Evolutionary conservation across 805 yeast genomes (phyloP).

Genomic region (Saturnispora mendoncae): DNA sequence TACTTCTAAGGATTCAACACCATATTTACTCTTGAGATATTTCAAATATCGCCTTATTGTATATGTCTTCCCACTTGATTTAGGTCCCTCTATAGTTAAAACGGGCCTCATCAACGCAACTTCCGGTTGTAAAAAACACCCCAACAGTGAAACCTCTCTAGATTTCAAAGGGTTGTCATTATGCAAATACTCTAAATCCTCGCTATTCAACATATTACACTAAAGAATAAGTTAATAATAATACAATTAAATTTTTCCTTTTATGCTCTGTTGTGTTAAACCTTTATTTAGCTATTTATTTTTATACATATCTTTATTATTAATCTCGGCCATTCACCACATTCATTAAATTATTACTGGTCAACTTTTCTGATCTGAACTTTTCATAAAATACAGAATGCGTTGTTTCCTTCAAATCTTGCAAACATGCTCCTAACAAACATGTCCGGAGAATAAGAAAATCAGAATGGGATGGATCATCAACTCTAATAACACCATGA

Average conservation of each 20-base stretch:
- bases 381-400: constrained; percentile 69
- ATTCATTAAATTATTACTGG: not conserved
- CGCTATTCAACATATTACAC: constrained; percentile 6
- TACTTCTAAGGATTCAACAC: constrained; percentile 27
- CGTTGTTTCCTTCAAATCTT: constrained; percentile 70
- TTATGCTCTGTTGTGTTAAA: too few relatives aligned
- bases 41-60: constrained; percentile 29
- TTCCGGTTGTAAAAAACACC: constrained; percentile 29
- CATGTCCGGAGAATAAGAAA: constrained; percentile 66
- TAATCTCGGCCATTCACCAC: not conserved
- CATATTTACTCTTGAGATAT: constrained; percentile 13
- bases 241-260: too few relatives aligned
- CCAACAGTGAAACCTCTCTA: constrained; percentile 30
- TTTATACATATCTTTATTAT: too few relatives aligned
- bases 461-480: constrained; percentile 74
- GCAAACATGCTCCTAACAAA: constrained; percentile 68
- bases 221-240: not conserved
- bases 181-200: constrained; percentile 1
- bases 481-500: constrained; percentile 80
- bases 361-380: constrained; percentile 47
- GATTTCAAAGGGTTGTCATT: constrained; percentile 23
- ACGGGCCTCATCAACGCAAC: constrained; percentile 27
- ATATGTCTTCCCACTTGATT: constrained; percentile 41
- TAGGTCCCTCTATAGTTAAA: constrained; percentile 39
- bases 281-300: too few relatives aligned